Evolutionary conservation across 805 yeast species (phyloP).

Genomic region (Suhomyces sp.): DNA sequence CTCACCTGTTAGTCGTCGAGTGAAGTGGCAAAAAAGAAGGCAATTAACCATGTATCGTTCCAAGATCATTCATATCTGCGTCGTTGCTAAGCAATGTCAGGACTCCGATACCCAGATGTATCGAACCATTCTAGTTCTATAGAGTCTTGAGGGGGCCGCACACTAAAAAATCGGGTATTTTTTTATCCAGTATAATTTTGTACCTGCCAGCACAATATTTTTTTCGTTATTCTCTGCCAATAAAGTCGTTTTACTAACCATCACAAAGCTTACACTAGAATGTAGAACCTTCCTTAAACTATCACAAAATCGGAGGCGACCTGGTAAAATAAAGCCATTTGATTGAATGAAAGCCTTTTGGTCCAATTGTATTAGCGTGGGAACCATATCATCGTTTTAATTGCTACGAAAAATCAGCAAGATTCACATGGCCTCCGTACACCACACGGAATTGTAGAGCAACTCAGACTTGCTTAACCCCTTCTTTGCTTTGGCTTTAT

Average conservation of each 20-base stretch:
- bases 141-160: neutral
- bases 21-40: neutral
- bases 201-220: neutral
- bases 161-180: neutral
- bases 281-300: neutral
- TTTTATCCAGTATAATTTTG: neutral
- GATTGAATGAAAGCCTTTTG: neutral
- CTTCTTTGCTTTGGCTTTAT: neutral
- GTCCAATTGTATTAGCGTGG: neutral
- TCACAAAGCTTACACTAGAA: neutral
- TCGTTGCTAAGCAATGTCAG: neutral
- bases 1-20: neutral
- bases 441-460: neutral
- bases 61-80: neutral
- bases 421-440: neutral
- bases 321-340: neutral
- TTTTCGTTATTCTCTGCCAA: neutral
- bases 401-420: neutral
- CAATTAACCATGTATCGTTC: neutral
- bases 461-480: neutral
- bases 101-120: neutral
- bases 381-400: neutral
- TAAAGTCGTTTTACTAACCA: neutral
- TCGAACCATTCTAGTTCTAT: neutral
- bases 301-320: neutral